Percentiles rank a stretch among this genome's conserved stretches.
Evolutionary conservation across 2,329 filamentous ascomycete genomes (phyloP).

Genomic region (Phyllosticta capitalensis): DNA sequence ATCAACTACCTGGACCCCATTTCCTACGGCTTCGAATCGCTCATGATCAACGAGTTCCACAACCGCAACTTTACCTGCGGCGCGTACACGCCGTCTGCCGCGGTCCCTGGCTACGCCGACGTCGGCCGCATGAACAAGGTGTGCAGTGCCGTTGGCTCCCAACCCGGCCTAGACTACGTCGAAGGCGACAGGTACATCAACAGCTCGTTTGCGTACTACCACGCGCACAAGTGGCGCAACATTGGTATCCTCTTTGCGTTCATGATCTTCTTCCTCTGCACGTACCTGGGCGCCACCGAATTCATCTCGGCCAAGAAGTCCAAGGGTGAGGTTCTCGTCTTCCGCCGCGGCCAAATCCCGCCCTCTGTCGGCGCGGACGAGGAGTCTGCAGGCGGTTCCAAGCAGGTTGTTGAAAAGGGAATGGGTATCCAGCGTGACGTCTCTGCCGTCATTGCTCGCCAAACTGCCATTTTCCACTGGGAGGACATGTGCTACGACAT

Average conservation of each 20-base stretch:
- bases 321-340: slow-evolving; percentile 35
- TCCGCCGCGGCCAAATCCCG: slow-evolving; percentile 25
- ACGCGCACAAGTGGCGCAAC: slow-evolving; percentile 29
- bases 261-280: slow-evolving; percentile 22
- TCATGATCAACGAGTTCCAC: slow-evolving; percentile 72
- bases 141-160: slow-evolving; percentile 25
- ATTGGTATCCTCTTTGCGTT: slow-evolving; percentile 32
- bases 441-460: slow-evolving; percentile 35
- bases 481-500: slow-evolving; percentile 63
- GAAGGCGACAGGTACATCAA: slow-evolving; percentile 21
- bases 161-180: slow-evolving; percentile 20
- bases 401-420: background rate
- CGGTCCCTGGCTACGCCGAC: slow-evolving; percentile 19
- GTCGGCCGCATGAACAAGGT: slow-evolving; percentile 16
- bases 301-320: slow-evolving; percentile 32
- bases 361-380: background rate
- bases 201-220: slow-evolving; percentile 13
- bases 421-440: background rate
- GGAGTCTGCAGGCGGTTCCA: background rate
- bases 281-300: slow-evolving; percentile 31
- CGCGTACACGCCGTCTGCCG: slow-evolving; percentile 28
- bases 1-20: slow-evolving; percentile 70
- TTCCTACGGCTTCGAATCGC: slow-evolving; percentile 64
- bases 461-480: slow-evolving; percentile 73
- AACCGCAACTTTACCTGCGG: slow-evolving; percentile 45